Evolutionary conservation across 139 green algal species (phyloP), one percentile per base, ranked within the genome.

Genomic region (Protoeuglena noctilucae): DNA sequence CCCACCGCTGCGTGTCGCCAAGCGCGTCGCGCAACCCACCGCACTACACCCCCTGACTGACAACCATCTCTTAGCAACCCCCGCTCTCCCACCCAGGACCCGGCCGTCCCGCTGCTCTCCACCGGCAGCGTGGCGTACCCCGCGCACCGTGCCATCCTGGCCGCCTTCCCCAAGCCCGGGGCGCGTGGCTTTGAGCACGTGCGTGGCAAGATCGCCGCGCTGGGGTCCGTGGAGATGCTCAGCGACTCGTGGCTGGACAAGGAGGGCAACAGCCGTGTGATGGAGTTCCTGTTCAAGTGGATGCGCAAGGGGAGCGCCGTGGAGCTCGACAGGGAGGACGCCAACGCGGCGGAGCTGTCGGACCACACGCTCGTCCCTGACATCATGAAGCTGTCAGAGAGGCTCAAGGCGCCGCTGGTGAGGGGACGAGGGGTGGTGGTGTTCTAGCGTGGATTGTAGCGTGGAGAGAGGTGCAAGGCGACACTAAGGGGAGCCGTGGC

Each of bases 191-290:
- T n/a, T n/a, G n/a, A n/a, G n/a, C n/a, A n/a, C n/a, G n/a, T n/a
- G n/a, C 34, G 34, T 12, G 49, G 84, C 4, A 67, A 71, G 31
- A 54, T 93, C 16, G 54, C 64, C 1, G 79, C 87, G 40, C 39
- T 89, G 56, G 84, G 84, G 24, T 80, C 67, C 18, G 74, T 56
- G 18, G 28, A 67, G 14, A 67, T 94, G 63, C 81, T 93, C 63
- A 68, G 81, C 30, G 84, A 94, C 57, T 73, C 74, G 43, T 94
- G 78, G 77, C 73, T 94, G 2, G 77, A 86, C 61, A 84, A 86
- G 65, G 80, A 93, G 68, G 77, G 83, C 57, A 94, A 94, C 60
- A 60, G 49, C 24, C 73, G 68, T 40, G 27, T 93, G 53, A 78
- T 85, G 57, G 82, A 93, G 54, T 92, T 81, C 57, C 23, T 86